phyloP scores from a whole-genome alignment of 768 basidiomycete species.

The Mycena polygramma region DNA sequence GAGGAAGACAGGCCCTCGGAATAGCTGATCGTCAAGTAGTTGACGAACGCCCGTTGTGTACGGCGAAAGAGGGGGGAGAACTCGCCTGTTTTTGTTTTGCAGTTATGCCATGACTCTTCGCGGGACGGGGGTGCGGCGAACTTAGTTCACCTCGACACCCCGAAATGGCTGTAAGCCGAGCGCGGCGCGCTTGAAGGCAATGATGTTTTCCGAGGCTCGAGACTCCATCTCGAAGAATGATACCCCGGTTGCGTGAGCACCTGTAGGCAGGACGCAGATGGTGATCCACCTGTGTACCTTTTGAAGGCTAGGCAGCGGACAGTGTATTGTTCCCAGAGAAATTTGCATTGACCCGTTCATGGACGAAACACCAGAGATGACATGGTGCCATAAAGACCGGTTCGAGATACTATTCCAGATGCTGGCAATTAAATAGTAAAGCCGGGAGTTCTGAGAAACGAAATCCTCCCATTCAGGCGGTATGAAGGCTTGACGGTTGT shows the following conservation, averaged over 20 bases:
- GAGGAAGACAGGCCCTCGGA: background rate
- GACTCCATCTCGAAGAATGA: background rate
- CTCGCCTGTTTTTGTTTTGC: slow-evolving; percentile 2
- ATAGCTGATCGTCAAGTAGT: slow-evolving; percentile 20
- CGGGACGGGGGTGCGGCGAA: background rate
- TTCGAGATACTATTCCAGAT: slow-evolving; percentile 8
- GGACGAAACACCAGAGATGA: slow-evolving; percentile 13
- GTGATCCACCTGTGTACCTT: slow-evolving; percentile 5
- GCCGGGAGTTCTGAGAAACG: background rate
- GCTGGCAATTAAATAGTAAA: background rate
- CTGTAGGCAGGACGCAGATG: background rate
- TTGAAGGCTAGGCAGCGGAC: background rate
- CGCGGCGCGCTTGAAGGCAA: no score
- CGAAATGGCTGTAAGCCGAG: no score
- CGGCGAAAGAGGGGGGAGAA: slow-evolving; percentile 14
- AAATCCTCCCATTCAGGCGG: slow-evolving; percentile 29
- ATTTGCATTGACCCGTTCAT: no score
- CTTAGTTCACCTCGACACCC: background rate
- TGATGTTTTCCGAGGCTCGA: no score
- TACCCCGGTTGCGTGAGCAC: slow-evolving; percentile 6
- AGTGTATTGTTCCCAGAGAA: background rate
- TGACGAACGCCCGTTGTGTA: slow-evolving; percentile 10
- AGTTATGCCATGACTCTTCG: no score
- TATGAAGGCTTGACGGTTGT: slow-evolving; percentile 23
- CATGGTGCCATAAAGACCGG: slow-evolving; percentile 1